These are phyloP conservation scores for Epithele typhae DNA, from an alignment of 768 basidiomycete species.

Conservation along the genomic window DNA sequence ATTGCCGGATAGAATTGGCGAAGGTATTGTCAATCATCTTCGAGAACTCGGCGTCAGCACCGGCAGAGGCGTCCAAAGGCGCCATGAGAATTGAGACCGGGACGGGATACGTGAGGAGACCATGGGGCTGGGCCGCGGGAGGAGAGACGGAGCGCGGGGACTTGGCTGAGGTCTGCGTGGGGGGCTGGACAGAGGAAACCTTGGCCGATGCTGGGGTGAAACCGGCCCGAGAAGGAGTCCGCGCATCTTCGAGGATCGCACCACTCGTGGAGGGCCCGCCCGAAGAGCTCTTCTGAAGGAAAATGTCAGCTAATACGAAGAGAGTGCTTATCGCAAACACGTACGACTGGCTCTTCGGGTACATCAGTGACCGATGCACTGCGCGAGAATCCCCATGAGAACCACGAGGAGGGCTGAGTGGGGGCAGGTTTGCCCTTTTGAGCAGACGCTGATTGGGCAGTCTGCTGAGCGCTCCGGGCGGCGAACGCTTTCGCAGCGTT, in stretches of 20 bases:
- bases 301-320: background rate
- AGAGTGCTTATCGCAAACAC: background rate
- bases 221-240: background rate
- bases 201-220: background rate
- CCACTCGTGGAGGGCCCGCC: background rate
- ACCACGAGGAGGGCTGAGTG: background rate
- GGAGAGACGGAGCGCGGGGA: background rate
- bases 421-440: background rate
- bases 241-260: slow-evolving; percentile 6
- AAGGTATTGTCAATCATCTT: slow-evolving; percentile 43
- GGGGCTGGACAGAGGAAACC: background rate
- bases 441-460: background rate
- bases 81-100: slow-evolving; percentile 2
- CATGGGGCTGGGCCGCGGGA: background rate
- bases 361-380: background rate
- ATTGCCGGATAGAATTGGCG: slow-evolving; percentile 41
- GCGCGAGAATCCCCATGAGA: background rate
- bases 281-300: background rate
- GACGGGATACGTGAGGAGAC: slow-evolving; percentile 6
- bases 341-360: slow-evolving; percentile 6
- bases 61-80: background rate
- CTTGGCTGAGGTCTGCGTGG: background rate
- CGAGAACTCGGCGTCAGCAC: slow-evolving; percentile 33
- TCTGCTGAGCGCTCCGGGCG: background rate
- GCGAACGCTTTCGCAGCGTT: background rate